These are phyloP conservation scores for Acanthamoeba royreba DNA, from an alignment of 208 protist species.

Conservation along the genomic window DNA sequence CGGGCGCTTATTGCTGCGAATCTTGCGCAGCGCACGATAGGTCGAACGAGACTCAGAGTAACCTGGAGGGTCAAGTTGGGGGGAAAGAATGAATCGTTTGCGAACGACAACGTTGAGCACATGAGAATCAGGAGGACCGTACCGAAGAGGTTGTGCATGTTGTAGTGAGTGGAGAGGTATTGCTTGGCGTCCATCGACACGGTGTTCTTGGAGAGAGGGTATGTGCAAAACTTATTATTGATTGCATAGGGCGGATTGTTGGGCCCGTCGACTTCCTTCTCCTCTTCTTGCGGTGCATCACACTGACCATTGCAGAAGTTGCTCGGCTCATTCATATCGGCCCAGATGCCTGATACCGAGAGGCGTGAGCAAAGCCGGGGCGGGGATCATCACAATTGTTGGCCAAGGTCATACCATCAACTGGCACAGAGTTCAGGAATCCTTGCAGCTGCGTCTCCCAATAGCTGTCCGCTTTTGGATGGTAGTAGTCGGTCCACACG, in stretches of 20 bases:
- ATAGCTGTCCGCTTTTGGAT: constrained; percentile 67
- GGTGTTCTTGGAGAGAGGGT: constrained; percentile 49
- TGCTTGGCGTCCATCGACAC: constrained; percentile 59
- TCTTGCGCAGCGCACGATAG: neutral
- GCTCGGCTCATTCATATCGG: constrained; percentile 87
- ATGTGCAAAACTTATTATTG: constrained; percentile 44
- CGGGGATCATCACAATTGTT: neutral
- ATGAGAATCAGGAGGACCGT: neutral
- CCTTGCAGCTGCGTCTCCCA: constrained; percentile 68
- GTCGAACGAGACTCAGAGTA: neutral
- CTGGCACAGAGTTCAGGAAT: constrained; percentile 60
- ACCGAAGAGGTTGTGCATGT: constrained; percentile 83
- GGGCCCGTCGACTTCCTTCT: constrained; percentile 34
- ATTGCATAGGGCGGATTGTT: constrained; percentile 76
- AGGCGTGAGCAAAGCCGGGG: neutral
- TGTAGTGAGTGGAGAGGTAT: constrained; percentile 69
- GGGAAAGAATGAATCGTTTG: no score
- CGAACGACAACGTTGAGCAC: neutral
- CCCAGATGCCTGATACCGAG: constrained; percentile 71
- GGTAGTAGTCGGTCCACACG: constrained; percentile 79
- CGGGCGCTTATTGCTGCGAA: neutral
- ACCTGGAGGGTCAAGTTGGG: neutral
- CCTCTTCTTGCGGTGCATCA: neutral
- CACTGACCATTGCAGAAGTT: constrained; percentile 79
- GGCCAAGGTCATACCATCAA: constrained; percentile 61